These are phyloP conservation scores for Linnemannia exigua DNA, from an alignment of 192 early-diverging fungal genomes.

Conservation along the genomic window DNA sequence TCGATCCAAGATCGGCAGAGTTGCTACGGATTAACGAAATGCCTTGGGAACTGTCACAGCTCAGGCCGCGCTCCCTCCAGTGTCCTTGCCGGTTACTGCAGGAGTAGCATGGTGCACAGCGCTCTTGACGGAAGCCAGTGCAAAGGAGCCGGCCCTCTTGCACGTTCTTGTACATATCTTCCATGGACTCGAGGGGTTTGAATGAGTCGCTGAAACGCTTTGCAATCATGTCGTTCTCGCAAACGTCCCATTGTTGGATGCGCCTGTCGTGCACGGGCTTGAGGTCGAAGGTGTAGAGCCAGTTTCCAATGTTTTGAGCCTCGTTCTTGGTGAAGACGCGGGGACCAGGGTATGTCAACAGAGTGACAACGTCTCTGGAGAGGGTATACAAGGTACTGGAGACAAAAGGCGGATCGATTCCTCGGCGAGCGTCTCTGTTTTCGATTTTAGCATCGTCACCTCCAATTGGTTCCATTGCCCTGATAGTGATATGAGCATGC, in stretches of 20 bases:
- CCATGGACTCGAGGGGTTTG: conserved; percentile 61
- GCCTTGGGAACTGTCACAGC: conserved; percentile 66
- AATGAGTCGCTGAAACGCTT: conserved; percentile 69
- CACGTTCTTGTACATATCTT: conserved; percentile 69
- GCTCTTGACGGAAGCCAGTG: conserved; percentile 60
- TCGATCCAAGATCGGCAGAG: conserved; percentile 12
- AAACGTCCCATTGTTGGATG: conserved; percentile 73
- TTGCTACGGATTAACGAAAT: conserved; percentile 56
- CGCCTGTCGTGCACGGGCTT: conserved; percentile 69
- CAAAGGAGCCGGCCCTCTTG: conserved; percentile 58
- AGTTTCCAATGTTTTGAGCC: conserved; percentile 72
- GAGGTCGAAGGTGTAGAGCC: conserved; percentile 72
- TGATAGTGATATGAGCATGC: not conserved
- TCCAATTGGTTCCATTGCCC: conserved; percentile 70
- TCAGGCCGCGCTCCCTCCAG: conserved; percentile 68
- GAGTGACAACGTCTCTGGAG: conserved; percentile 66
- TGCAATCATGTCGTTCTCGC: conserved; percentile 75
- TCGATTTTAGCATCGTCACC: conserved; percentile 62
- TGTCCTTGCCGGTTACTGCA: conserved; percentile 63
- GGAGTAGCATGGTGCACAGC: conserved; percentile 71
- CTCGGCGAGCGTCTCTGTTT: conserved; percentile 61
- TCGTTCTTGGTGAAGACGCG: conserved; percentile 70
- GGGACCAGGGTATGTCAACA: conserved; percentile 65
- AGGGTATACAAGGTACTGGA: conserved; percentile 72
- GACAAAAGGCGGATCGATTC: conserved; percentile 71